These are phyloP conservation scores for Blastobotrys elegans DNA, from an alignment of 1,139 yeast genomes.

Conservation along the genomic window DNA sequence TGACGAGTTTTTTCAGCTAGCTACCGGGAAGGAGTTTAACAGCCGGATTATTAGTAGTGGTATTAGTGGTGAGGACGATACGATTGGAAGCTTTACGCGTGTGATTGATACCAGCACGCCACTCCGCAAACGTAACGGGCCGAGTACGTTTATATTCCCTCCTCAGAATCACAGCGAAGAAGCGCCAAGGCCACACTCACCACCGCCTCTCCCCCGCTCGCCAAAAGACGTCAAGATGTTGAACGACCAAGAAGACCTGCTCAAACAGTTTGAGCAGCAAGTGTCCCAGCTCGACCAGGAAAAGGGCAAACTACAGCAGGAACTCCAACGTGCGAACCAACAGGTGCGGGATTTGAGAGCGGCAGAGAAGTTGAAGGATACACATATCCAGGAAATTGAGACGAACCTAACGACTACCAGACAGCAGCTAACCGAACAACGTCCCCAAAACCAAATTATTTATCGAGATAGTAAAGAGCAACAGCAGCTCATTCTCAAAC, in stretches of 20 bases:
- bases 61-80: not conserved
- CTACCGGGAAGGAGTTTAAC: constrained; percentile 11
- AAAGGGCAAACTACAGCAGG: constrained; percentile 10
- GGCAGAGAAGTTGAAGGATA: constrained; percentile 14
- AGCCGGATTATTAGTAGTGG: constrained; percentile 6
- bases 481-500: constrained; percentile 5
- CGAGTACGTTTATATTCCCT: not conserved
- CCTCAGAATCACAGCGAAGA: not conserved
- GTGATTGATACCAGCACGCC: constrained; percentile 3
- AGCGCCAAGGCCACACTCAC: no score
- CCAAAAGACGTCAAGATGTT: constrained; percentile 7
- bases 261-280: constrained; percentile 16
- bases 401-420: constrained; percentile 13
- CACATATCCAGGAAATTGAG: constrained; percentile 18
- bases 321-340: constrained; percentile 11
- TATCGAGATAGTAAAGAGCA: constrained; percentile 6
- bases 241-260: constrained; percentile 17
- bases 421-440: constrained; percentile 7
- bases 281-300: constrained; percentile 15
- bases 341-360: constrained; percentile 16
- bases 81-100: constrained; percentile 4
- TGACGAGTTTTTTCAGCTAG: constrained; percentile 8
- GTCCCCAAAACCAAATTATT: not conserved
- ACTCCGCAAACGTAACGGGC: not conserved
- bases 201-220: constrained; percentile 6